A percentile compares a stretch with the other conserved stretches of the same genome.
Evolutionary conservation across 495 filamentous ascomycete species (phyloP).

Genomic region (Cercophora scortea): DNA sequence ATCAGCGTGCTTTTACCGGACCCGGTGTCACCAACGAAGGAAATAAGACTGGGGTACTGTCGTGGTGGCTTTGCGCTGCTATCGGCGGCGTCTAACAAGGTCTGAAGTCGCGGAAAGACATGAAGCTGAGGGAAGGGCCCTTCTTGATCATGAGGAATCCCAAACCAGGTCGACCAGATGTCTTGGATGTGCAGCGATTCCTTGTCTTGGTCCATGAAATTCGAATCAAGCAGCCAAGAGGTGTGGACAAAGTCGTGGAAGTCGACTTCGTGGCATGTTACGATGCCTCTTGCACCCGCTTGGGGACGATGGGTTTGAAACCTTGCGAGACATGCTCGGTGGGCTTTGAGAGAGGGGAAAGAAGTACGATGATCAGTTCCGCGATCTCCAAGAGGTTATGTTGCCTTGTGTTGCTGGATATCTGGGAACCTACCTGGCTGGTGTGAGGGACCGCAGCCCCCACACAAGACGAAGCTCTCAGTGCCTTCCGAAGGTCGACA

Average conservation of each 20-base stretch:
- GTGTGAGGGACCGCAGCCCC: background rate
- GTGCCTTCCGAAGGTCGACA: too few species aligned
- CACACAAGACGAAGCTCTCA: background rate
- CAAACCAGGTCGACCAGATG: conserved; percentile 12
- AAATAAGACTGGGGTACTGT: conserved; percentile 10
- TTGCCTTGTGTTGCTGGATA: too few species aligned
- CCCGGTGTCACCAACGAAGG: conserved; percentile 13
- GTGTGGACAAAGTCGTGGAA: conserved; percentile 3
- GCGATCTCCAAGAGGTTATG: too few species aligned
- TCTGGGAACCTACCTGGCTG: too few species aligned
- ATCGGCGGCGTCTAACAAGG: background rate
- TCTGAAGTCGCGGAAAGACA: conserved; percentile 8
- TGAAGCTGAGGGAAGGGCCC: conserved; percentile 6
- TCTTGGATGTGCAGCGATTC: conserved; percentile 7
- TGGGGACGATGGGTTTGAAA: background rate
- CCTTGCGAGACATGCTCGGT: conserved; percentile 1
- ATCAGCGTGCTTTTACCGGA: conserved; percentile 14
- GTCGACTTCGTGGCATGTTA: conserved; percentile 3
- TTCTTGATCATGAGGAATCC: conserved; percentile 11
- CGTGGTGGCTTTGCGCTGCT: conserved; percentile 1
- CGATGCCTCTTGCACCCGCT: background rate
- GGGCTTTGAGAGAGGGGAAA: background rate
- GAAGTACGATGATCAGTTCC: too few species aligned
- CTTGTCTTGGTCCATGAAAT: background rate
- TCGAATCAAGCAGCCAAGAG: conserved; percentile 9